Conservation (phyloP, 495 filamentous ascomycete genomes). For the Neurospora sp. region DNA sequence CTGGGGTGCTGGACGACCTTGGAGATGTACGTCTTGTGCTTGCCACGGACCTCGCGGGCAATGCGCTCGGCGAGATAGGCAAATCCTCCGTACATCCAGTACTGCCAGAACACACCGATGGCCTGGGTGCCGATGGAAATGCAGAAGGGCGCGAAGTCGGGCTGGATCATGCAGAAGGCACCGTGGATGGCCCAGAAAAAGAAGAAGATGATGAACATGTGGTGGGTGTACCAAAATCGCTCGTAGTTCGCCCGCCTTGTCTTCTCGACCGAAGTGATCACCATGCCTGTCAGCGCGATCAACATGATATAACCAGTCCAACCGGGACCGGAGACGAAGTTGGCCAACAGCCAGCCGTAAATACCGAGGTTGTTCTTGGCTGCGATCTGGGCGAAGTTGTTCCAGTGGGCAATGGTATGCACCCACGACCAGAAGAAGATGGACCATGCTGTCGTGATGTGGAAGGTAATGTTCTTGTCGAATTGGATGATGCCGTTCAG, state of each 20-base stretch:
- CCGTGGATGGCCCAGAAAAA: slow-evolving; percentile 75
- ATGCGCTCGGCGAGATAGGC: slow-evolving; percentile 62
- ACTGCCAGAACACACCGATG: slow-evolving; percentile 71
- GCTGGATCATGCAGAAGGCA: slow-evolving; percentile 72
- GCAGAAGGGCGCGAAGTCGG: slow-evolving; percentile 62
- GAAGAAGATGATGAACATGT: slow-evolving; percentile 71
- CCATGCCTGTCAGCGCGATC: slow-evolving; percentile 56
- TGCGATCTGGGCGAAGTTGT: slow-evolving; percentile 67
- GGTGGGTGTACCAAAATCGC: slow-evolving; percentile 73
- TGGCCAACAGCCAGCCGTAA: slow-evolving; percentile 58
- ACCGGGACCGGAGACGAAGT: slow-evolving; percentile 63
- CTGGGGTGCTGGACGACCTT: slow-evolving; percentile 78
- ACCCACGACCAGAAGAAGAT: slow-evolving; percentile 76
- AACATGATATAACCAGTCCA: slow-evolving; percentile 77
- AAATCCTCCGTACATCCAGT: slow-evolving; percentile 68
- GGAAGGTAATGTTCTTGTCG: slow-evolving; percentile 75
- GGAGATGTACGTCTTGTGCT: slow-evolving; percentile 67
- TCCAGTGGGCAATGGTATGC: slow-evolving; percentile 72
- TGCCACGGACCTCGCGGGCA: slow-evolving; percentile 58
- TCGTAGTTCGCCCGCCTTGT: slow-evolving; percentile 62
- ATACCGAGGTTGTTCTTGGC: slow-evolving; percentile 61
- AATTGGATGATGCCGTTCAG: slow-evolving; percentile 71
- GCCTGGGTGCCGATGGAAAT: slow-evolving; percentile 46
- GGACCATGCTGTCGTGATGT: slow-evolving; percentile 70
- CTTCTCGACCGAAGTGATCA: slow-evolving; percentile 58